These are phyloP conservation scores for Sclerotinia sclerotiorum DNA, from an alignment of 2,329 filamentous ascomycete species.

Conservation along the genomic window DNA sequence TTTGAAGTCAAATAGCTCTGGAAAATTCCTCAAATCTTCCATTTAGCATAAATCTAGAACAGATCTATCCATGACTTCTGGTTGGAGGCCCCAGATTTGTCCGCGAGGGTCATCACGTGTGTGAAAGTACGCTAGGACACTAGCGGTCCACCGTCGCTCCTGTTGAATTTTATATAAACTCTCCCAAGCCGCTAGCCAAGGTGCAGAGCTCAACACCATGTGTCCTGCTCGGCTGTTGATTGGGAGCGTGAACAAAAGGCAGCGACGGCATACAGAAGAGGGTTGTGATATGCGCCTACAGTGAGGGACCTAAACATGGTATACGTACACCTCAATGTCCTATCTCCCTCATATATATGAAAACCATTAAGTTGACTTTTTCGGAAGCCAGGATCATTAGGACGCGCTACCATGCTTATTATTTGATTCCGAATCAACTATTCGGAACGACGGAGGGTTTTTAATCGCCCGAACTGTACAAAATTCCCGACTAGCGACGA, in stretches of 20 bases:
- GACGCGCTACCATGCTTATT: not conserved
- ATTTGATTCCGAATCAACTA: not conserved
- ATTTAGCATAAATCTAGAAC: conserved; percentile 15
- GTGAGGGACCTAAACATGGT: no score
- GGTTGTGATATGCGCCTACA: not conserved
- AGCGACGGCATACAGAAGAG: not conserved
- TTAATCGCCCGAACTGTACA: not conserved
- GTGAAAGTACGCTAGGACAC: not conserved
- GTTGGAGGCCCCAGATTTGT: conserved; percentile 11
- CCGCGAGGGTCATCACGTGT: conserved; percentile 10
- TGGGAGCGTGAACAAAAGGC: not conserved
- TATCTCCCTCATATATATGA: not conserved
- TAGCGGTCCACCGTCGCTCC: not conserved
- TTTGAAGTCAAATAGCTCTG: not conserved
- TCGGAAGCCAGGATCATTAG: not conserved
- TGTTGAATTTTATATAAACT: not conserved
- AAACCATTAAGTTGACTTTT: not conserved
- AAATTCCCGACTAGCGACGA: no score
- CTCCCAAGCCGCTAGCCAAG: not conserved
- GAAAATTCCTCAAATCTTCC: not conserved
- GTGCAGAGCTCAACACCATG: not conserved
- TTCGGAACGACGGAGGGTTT: not conserved
- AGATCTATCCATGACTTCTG: not conserved
- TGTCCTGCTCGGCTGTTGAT: not conserved
- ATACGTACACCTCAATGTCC: not conserved